phyloP scores from a whole-genome alignment of 306 rosid species.

The Dryas octopetala region DNA sequence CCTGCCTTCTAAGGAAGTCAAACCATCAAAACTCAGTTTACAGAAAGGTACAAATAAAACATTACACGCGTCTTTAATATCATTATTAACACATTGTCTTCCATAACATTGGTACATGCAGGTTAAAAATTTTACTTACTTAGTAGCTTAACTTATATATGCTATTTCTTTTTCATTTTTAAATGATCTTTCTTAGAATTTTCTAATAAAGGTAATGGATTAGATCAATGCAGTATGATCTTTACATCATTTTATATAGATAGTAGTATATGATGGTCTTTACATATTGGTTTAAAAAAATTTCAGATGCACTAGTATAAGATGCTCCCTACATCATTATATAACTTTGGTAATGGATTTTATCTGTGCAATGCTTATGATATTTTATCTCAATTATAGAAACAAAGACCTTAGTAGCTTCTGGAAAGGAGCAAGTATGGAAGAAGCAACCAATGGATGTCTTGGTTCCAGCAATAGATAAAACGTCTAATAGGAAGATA shows the following conservation, averaged over 20 bases:
- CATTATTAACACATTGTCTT: neutral
- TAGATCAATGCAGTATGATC: neutral
- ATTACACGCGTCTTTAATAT: neutral
- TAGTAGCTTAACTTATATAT: neutral
- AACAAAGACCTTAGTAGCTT: conserved; percentile 23
- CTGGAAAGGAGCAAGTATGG: conserved; percentile 17
- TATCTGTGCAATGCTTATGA: neutral
- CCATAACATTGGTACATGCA: neutral
- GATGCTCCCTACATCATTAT: neutral
- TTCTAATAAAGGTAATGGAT: neutral
- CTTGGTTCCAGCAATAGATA: conserved; percentile 15
- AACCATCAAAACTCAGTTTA: neutral
- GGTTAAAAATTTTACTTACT: neutral
- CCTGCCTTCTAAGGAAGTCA: neutral
- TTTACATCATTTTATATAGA: too few species aligned
- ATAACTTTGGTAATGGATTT: neutral
- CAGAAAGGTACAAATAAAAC: neutral
- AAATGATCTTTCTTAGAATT: neutral
- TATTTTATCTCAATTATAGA: conserved; percentile 20
- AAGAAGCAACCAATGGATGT: conserved; percentile 11
- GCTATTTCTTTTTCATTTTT: neutral
- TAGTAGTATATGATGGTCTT: too few species aligned
- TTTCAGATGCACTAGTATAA: neutral
- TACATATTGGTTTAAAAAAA: neutral
- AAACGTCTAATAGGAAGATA: conserved; percentile 21